Conservation (phyloP, 305 asterid genomes). For the Fraxinus velutina region DNA sequence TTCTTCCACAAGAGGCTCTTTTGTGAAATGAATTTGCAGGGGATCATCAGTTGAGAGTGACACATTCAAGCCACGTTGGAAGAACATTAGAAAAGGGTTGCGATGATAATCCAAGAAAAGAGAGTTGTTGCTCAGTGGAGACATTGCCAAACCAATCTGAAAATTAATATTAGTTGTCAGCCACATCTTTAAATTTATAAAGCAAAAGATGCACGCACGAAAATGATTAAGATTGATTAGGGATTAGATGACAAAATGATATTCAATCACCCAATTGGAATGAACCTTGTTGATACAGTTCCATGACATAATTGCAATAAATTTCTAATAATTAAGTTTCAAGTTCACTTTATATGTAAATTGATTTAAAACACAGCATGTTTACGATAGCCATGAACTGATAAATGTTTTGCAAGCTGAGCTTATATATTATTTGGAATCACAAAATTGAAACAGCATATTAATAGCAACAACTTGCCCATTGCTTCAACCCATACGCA, state of each 20-base stretch:
- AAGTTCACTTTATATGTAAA: neutral
- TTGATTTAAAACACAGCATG: neutral
- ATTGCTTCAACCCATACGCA: conserved; percentile 14
- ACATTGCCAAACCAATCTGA: conserved; percentile 92
- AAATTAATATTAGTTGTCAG: conserved; percentile 20
- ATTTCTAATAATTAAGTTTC: neutral
- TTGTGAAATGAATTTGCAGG: conserved; percentile 85
- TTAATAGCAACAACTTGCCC: neutral
- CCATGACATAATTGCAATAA: neutral
- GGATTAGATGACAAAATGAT: neutral
- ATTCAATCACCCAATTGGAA: neutral
- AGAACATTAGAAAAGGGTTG: conserved; percentile 84
- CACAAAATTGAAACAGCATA: neutral
- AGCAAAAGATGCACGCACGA: neutral
- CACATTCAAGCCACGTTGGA: conserved; percentile 88
- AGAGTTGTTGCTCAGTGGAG: conserved; percentile 93
- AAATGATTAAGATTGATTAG: neutral
- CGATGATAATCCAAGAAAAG: conserved; percentile 88
- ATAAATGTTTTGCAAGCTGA: conserved; percentile 2
- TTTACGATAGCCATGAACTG: neutral
- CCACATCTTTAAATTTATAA: neutral
- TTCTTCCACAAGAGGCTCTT: conserved; percentile 93
- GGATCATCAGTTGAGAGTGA: conserved; percentile 88
- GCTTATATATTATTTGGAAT: neutral
- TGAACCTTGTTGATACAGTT: neutral